These are phyloP conservation scores for Lipomyces yamanashiensis DNA, from an alignment of 805 yeast genomes.

Conservation along the genomic window DNA sequence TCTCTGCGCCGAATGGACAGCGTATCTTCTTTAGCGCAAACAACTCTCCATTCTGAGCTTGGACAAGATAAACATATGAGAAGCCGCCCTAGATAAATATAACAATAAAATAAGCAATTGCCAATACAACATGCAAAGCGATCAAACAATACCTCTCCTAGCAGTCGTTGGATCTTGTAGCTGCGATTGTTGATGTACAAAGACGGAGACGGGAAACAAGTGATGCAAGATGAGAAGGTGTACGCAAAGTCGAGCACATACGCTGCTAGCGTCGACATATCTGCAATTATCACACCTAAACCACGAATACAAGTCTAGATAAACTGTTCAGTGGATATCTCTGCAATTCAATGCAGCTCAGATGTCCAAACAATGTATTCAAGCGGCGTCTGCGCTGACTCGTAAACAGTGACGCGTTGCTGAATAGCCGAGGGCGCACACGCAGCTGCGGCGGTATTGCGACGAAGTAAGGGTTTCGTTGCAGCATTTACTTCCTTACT, in stretches of 20 bases:
- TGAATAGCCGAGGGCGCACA: too few species aligned
- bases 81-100: constrained; percentile 62
- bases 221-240: constrained; percentile 45
- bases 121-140: not conserved
- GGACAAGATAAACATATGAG: constrained; percentile 82
- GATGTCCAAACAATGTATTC: too few species aligned
- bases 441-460: too few species aligned
- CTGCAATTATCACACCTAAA: not conserved
- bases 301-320: too few species aligned
- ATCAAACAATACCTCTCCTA: constrained; percentile 64
- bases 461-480: too few species aligned
- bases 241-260: constrained; percentile 41
- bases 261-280: constrained; percentile 23
- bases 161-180: constrained; percentile 67
- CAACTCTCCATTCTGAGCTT: constrained; percentile 50
- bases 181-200: constrained; percentile 64
- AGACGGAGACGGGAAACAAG: constrained; percentile 56
- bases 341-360: too few species aligned
- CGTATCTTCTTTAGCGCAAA: constrained; percentile 85
- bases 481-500: not conserved
- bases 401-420: not conserved
- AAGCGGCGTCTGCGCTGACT: not conserved
- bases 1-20: constrained; percentile 84
- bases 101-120: not conserved
- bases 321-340: not conserved